Percentiles rank a stretch among this genome's conserved stretches.
phyloP scores from a whole-genome alignment of 345 rosid genomes.

The Boechera divaricarpa region DNA sequence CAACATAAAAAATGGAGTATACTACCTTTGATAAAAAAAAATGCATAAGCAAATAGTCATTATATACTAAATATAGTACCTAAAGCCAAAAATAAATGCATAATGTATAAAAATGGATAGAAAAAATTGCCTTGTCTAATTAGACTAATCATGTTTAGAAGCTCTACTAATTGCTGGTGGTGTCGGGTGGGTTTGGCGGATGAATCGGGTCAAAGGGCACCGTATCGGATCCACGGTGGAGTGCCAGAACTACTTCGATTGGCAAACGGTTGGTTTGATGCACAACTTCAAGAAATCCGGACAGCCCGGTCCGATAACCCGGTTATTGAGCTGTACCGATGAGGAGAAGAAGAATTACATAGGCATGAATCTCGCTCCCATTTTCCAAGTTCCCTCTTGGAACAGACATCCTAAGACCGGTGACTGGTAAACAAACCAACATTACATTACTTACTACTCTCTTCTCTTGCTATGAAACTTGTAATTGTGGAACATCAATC shows the following conservation, averaged over 20 bases:
- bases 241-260: slow-evolving; percentile 94
- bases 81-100: too few species aligned
- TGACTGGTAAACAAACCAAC: slow-evolving; percentile 60
- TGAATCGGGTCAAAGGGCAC: slow-evolving; percentile 48
- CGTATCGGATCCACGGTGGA: slow-evolving; percentile 93
- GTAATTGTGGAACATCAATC: too few species aligned
- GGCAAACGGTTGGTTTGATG: slow-evolving; percentile 97
- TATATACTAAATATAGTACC: too few species aligned
- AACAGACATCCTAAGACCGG: slow-evolving; percentile 91
- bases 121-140: too few species aligned
- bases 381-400: slow-evolving; percentile 90
- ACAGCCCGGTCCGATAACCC: slow-evolving; percentile 95
- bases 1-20: too few species aligned
- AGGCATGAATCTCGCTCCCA: slow-evolving; percentile 94
- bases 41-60: too few species aligned
- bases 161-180: background rate
- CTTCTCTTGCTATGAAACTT: background rate
- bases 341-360: slow-evolving; percentile 76
- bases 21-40: too few species aligned
- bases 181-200: slow-evolving; percentile 38
- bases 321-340: slow-evolving; percentile 90
- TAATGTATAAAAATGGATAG: too few species aligned
- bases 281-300: slow-evolving; percentile 85
- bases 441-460: background rate
- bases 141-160: too few species aligned